Base-by-base conservation (phyloP, 2,329 filamentous ascomycete species). In the Mycogone perniciosa region DNA sequence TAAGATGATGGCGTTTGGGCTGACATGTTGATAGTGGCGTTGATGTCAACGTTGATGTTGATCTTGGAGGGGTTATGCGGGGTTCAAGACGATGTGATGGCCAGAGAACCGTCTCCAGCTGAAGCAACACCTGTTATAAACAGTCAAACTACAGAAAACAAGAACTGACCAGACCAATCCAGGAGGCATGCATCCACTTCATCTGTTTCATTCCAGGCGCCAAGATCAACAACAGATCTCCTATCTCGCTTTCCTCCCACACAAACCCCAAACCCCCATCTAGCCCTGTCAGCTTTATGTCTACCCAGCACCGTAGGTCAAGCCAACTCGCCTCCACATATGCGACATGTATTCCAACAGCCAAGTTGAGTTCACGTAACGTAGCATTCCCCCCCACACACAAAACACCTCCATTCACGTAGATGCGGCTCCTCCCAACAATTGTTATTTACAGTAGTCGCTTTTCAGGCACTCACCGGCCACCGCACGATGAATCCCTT, bases 401-500 rank as follows among this genome's bases (percentile, higher is more conserved):
- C 27, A 46, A 26, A 20, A n/a, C 13, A 33, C 9, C 35, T 39
- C 30, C 44, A 43, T 27, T 54, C 31, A 20, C 11, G 7, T 2
- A 42, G 2, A 20, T 6, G 37, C 31, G n/a, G 8, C 11, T 34
- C 40, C 11, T 56, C 45, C 54, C 29, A 41, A 26, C 34, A 9
- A 3, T 37, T 37, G 9, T 37, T n/a, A 37, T 37, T 9, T n/a
- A n/a, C 20, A 20, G 20, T 20, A 20, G 20, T 2, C 20, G n/a
- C 40, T 26, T 29, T 26, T 42, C 40, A 66, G 53, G 62, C 65
- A 44, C 65, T 62, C 49, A 65, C 66, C 0, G 76, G 72, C 88
- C 88, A 93, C 54, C 74, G 74, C 56, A 95, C 67, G 54, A 82
- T 77, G 68, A 88, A 95, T 20, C 87, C 88, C 60, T 85, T 90